A percentile compares a stretch with the other conserved stretches of the same genome.
Evolutionary conservation across 192 early-diverging fungal species (phyloP).

Genomic region (Gonapodya sp.): DNA sequence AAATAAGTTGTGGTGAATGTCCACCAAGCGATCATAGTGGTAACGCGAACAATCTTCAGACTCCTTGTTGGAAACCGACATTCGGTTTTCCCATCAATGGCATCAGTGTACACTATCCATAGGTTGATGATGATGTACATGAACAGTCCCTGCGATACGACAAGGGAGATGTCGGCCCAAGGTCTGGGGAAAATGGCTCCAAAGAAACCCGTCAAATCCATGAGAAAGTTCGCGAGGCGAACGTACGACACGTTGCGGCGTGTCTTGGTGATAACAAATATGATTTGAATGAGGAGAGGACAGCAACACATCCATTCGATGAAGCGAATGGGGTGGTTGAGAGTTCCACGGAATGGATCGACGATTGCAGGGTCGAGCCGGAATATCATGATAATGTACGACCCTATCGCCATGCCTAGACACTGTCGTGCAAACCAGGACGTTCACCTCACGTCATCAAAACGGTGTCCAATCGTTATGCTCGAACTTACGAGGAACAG

Average conservation of each 20-base stretch:
- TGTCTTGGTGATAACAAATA: conserved; percentile 26
- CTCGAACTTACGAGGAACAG: background rate
- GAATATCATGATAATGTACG: conserved; percentile 10
- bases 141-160: conserved; percentile 15
- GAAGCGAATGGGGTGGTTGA: conserved; percentile 4
- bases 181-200: conserved; percentile 20
- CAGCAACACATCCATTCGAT: conserved; percentile 23
- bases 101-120: conserved; percentile 16
- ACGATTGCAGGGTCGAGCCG: background rate
- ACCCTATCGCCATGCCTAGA: background rate
- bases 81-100: conserved; percentile 19
- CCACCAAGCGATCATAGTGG: conserved; percentile 16
- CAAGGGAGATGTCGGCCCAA: conserved; percentile 15
- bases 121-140: conserved; percentile 16
- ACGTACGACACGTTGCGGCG: conserved; percentile 7
- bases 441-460: background rate
- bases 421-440: background rate
- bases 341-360: background rate
- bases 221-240: conserved; percentile 18
- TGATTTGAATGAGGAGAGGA: conserved; percentile 23
- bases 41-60: conserved; percentile 12
- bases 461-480: background rate
- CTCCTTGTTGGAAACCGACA: conserved; percentile 15
- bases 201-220: conserved; percentile 23
- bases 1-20: conserved; percentile 20